A percentile compares a stretch with the other conserved stretches of the same genome.
These are phyloP conservation scores for Botryobasidium botryosum DNA, from an alignment of 768 basidiomycete genomes.

Conservation along the genomic window DNA sequence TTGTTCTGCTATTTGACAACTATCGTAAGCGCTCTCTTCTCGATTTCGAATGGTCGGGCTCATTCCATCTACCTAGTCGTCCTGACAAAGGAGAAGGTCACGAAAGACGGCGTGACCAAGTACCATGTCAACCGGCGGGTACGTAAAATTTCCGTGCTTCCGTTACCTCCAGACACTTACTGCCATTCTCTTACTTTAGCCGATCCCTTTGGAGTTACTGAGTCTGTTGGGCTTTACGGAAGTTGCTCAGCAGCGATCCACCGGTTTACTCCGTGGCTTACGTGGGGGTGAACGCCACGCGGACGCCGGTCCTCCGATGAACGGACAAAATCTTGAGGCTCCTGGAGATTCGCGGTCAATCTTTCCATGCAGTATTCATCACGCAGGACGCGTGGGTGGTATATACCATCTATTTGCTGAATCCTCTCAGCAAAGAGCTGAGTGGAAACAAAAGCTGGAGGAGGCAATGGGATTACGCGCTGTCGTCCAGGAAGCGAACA, in stretches of 20 bases:
- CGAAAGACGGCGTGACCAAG: constrained; percentile 55
- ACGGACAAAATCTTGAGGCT: constrained; percentile 13
- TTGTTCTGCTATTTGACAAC: constrained; percentile 86
- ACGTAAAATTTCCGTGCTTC: constrained; percentile 15
- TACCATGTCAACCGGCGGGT: constrained; percentile 72
- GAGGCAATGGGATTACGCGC: constrained; percentile 74
- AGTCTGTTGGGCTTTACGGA: constrained; percentile 74
- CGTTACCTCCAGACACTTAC: neutral
- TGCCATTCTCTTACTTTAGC: constrained; percentile 28
- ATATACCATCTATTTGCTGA: constrained; percentile 81
- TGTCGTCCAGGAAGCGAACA: constrained; percentile 83
- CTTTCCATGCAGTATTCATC: constrained; percentile 77
- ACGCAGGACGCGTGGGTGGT: constrained; percentile 78
- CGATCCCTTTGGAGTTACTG: constrained; percentile 82
- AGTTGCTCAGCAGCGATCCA: constrained; percentile 53
- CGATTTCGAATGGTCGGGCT: neutral
- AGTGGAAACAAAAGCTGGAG: constrained; percentile 83
- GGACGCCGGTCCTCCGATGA: constrained; percentile 13
- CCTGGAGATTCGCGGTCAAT: constrained; percentile 49
- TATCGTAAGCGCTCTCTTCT: constrained; percentile 43
- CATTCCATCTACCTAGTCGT: constrained; percentile 38
- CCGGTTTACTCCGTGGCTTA: constrained; percentile 53
- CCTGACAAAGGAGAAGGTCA: constrained; percentile 72
- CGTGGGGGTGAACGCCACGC: constrained; percentile 25
- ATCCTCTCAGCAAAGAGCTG: constrained; percentile 47